Conservation (phyloP, 2,329 filamentous ascomycete species). For the Fusarium tanahbumbuense region DNA sequence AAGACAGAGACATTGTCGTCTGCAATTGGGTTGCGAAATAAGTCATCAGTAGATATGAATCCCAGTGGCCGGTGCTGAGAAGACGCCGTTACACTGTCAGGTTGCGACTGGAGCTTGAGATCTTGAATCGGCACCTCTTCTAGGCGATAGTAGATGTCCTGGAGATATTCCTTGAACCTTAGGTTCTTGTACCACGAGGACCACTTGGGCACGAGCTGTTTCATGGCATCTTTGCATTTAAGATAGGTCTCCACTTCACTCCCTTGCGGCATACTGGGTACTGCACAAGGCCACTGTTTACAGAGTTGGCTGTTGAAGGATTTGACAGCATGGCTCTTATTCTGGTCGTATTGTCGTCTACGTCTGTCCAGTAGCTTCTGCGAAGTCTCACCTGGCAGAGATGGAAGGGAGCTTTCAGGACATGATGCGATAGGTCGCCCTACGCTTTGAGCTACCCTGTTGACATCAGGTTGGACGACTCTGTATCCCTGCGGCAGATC, state of each 20-base stretch:
- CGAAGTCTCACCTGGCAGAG: not conserved
- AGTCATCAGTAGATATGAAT: slow-evolving; percentile 24
- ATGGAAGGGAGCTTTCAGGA: not conserved
- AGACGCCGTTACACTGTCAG: not conserved
- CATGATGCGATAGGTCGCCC: not conserved
- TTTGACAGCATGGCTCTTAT: not conserved
- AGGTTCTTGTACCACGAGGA: slow-evolving; percentile 8
- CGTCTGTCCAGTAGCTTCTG: not conserved
- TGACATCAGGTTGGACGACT: not conserved
- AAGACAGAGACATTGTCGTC: not conserved
- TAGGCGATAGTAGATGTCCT: not conserved
- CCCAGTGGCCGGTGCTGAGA: not conserved
- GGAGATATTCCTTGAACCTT: slow-evolving; percentile 23
- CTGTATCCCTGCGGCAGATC: not conserved
- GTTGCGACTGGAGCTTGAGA: not conserved
- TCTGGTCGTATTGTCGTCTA: not conserved
- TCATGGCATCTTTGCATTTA: not conserved
- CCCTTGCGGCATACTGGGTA: not conserved
- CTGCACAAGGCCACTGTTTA: not conserved
- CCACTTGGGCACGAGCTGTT: not conserved
- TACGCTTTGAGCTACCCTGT: not conserved
- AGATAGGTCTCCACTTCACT: not conserved
- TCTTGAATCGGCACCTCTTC: not conserved
- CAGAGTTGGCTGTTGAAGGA: not conserved
- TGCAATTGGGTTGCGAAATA: slow-evolving; percentile 1